Conservation (phyloP, 2,329 filamentous ascomycete genomes). For the Botrytis porri region DNA sequence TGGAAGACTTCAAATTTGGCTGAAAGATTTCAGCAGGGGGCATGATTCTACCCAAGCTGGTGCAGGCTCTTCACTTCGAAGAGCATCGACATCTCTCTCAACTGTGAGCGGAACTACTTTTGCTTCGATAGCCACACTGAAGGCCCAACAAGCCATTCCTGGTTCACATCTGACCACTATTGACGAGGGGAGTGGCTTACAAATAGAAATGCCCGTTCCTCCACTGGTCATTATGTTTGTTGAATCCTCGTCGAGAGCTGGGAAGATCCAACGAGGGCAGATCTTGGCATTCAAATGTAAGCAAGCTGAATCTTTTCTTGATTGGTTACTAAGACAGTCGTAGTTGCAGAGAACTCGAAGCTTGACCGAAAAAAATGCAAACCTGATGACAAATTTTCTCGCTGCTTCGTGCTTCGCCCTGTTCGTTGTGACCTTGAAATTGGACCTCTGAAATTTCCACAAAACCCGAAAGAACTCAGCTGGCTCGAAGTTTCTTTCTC, state of each 20-base stretch:
- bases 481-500: slow-evolving; percentile 11
- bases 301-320: background rate
- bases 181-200: background rate
- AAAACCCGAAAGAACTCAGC: background rate
- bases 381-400: background rate
- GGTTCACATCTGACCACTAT: background rate
- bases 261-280: background rate
- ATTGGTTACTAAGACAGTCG: background rate
- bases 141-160: background rate
- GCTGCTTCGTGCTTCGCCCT: slow-evolving; percentile 5
- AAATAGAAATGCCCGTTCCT: background rate
- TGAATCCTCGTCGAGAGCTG: background rate
- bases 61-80: background rate
- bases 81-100: slow-evolving; percentile 3
- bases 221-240: slow-evolving; percentile 17
- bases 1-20: slow-evolving; percentile 13
- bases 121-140: slow-evolving; percentile 1
- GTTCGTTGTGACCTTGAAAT: slow-evolving; percentile 1
- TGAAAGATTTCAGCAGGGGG: background rate
- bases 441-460: background rate
- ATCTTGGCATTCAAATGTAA: slow-evolving; percentile 16
- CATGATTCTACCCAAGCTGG: background rate
- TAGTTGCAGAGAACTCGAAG: background rate
- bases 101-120: slow-evolving; percentile 5
- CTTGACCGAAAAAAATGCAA: background rate